phyloP scores from a whole-genome alignment of 768 basidiomycete species.

The Epithele typhae region DNA sequence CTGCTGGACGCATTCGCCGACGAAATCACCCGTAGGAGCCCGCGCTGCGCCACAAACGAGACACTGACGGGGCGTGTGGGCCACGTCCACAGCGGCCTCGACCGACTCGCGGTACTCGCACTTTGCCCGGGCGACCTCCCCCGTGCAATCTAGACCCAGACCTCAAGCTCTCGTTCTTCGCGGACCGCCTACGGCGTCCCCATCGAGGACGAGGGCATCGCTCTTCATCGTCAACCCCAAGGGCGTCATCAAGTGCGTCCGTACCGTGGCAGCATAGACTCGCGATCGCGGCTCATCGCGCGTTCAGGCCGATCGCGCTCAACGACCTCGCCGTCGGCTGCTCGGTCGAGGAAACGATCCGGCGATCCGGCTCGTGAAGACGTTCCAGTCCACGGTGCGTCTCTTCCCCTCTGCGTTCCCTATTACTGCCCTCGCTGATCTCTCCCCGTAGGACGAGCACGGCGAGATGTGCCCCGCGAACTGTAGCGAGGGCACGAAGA shows the following conservation, averaged over 20 bases:
- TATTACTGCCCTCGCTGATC: neutral
- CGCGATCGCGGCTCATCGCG: too few species aligned
- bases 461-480: slow-evolving; percentile 93
- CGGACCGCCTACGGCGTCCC: slow-evolving; percentile 84
- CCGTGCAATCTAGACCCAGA: too few species aligned
- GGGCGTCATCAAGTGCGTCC: slow-evolving; percentile 60
- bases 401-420: neutral
- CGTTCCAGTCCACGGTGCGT: slow-evolving; percentile 85
- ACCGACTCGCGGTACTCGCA: slow-evolving; percentile 90
- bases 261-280: too few species aligned
- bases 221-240: slow-evolving; percentile 88
- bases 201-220: slow-evolving; percentile 82
- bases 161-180: slow-evolving; percentile 78
- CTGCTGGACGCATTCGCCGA: too few species aligned
- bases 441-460: slow-evolving; percentile 59
- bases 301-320: slow-evolving; percentile 69
- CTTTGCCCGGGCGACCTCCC: slow-evolving; percentile 82
- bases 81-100: slow-evolving; percentile 53
- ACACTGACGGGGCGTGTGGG: too few species aligned
- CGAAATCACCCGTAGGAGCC: too few species aligned
- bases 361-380: slow-evolving; percentile 85
- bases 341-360: slow-evolving; percentile 90
- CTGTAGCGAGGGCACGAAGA: slow-evolving; percentile 79
- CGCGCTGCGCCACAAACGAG: too few species aligned
- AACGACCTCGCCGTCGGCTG: slow-evolving; percentile 96